phyloP scores from a whole-genome alignment of 2,329 filamentous ascomycete genomes.

The Aspergillus brasiliensis region DNA sequence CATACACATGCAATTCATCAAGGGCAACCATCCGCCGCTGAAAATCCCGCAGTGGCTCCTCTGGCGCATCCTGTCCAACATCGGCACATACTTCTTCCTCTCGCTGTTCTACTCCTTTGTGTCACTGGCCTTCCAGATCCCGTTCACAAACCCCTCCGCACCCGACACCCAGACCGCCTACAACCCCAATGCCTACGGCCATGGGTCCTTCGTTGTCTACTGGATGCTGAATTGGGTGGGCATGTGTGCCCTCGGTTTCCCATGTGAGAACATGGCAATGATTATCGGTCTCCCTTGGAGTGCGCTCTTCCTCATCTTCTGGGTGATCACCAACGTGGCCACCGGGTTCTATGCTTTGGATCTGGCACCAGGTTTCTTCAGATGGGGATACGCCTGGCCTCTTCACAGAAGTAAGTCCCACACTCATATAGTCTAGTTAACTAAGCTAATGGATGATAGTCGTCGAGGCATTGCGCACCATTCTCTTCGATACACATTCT shows the following conservation, averaged over 20 bases:
- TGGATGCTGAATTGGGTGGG: slow-evolving; percentile 66
- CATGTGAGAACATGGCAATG: slow-evolving; percentile 67
- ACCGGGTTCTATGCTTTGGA: slow-evolving; percentile 63
- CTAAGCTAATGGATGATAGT: slow-evolving; percentile 36
- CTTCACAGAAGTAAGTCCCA: slow-evolving; percentile 56
- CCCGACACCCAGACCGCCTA: slow-evolving; percentile 47
- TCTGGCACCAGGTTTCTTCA: slow-evolving; percentile 60
- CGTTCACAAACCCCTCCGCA: slow-evolving; percentile 56
- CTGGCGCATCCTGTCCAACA: slow-evolving; percentile 60
- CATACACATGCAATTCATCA: slow-evolving; percentile 62
- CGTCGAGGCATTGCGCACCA: slow-evolving; percentile 61
- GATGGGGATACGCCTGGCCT: slow-evolving; percentile 66
- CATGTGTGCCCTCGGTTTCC: slow-evolving; percentile 64
- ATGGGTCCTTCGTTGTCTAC: slow-evolving; percentile 62
- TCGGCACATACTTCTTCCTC: slow-evolving; percentile 62
- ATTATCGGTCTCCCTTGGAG: slow-evolving; percentile 63
- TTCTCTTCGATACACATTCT: slow-evolving; percentile 62
- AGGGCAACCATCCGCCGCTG: slow-evolving; percentile 57
- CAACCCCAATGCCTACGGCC: slow-evolving; percentile 59
- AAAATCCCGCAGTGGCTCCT: slow-evolving; percentile 60
- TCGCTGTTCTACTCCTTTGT: slow-evolving; percentile 66
- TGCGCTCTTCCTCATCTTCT: slow-evolving; percentile 66
- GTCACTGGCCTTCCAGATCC: slow-evolving; percentile 64
- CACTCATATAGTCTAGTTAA: not conserved
- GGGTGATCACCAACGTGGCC: slow-evolving; percentile 67